phyloP scores from a whole-genome alignment of 495 filamentous ascomycete genomes.

The Annulohypoxylon nitens region DNA sequence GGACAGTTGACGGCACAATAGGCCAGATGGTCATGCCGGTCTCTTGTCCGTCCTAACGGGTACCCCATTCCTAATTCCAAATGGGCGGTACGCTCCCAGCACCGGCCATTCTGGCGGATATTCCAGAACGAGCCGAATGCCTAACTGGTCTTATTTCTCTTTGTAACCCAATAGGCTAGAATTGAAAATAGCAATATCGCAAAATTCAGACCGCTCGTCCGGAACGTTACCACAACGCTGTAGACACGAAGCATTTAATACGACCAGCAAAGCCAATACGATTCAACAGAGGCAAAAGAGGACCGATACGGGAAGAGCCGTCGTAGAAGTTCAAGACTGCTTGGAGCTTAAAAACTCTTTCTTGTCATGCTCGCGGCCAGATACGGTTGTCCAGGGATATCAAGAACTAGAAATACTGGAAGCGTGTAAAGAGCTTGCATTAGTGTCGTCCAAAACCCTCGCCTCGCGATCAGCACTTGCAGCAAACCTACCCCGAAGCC shows the following conservation, averaged over 20 bases:
- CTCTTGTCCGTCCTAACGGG: conserved; percentile 26
- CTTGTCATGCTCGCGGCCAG: conserved; percentile 42
- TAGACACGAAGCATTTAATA: conserved; percentile 36
- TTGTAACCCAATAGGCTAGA: conserved; percentile 20
- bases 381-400: conserved; percentile 33
- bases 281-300: conserved; percentile 18
- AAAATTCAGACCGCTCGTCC: conserved; percentile 25
- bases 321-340: not conserved
- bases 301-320: conserved; percentile 9
- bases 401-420: conserved; percentile 27
- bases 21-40: conserved; percentile 22
- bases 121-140: conserved; percentile 32
- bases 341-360: conserved; percentile 23
- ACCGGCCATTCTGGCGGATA: conserved; percentile 38
- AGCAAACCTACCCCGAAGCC: conserved; percentile 31
- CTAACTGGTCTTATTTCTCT: conserved; percentile 7
- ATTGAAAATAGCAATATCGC: conserved; percentile 18
- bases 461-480: conserved; percentile 44
- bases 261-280: conserved; percentile 22
- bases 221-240: conserved; percentile 20
- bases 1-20: conserved; percentile 19
- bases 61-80: conserved; percentile 44
- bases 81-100: conserved; percentile 39
- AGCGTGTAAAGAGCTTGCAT: conserved; percentile 47
- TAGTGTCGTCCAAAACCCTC: conserved; percentile 40